Conservation (phyloP, 2,329 filamentous ascomycete species). For the Talaromyces amestolkiae region DNA sequence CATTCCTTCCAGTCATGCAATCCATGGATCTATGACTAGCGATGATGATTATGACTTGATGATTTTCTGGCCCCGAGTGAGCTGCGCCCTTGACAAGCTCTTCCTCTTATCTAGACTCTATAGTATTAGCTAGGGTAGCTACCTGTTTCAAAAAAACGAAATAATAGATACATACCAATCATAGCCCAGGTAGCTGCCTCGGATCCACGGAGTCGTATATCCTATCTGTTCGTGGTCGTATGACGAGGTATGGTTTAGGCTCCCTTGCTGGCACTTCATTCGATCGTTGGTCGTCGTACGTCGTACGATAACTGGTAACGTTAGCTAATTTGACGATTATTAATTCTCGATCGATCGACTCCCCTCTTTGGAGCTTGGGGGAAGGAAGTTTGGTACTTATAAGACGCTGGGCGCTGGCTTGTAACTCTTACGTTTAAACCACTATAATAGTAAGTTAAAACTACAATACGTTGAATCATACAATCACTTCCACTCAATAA, state of each 20-base stretch:
- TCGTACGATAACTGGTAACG: neutral
- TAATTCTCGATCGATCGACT: neutral
- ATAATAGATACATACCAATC: neutral
- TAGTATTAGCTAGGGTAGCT: too few relatives aligned
- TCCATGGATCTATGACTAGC: constrained; percentile 6
- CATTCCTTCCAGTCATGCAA: neutral
- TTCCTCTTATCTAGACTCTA: neutral
- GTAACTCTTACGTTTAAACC: neutral
- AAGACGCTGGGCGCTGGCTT: neutral
- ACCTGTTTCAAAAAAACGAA: too few relatives aligned
- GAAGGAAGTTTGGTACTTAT: neutral
- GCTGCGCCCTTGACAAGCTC: neutral
- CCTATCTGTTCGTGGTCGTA: constrained; percentile 3
- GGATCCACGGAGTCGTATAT: constrained; percentile 6
- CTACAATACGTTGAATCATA: neutral
- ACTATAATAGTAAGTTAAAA: neutral
- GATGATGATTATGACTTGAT: constrained; percentile 7
- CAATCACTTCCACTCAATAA: neutral
- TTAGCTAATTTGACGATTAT: neutral
- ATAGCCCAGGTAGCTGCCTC: too few relatives aligned
- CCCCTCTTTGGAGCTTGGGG: neutral
- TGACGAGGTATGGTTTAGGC: neutral
- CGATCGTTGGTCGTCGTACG: neutral
- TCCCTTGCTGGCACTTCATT: neutral
- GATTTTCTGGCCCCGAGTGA: neutral